Evolutionary conservation across 2,329 filamentous ascomycete genomes (phyloP).

Genomic region (Scedosporium minutisporum): DNA sequence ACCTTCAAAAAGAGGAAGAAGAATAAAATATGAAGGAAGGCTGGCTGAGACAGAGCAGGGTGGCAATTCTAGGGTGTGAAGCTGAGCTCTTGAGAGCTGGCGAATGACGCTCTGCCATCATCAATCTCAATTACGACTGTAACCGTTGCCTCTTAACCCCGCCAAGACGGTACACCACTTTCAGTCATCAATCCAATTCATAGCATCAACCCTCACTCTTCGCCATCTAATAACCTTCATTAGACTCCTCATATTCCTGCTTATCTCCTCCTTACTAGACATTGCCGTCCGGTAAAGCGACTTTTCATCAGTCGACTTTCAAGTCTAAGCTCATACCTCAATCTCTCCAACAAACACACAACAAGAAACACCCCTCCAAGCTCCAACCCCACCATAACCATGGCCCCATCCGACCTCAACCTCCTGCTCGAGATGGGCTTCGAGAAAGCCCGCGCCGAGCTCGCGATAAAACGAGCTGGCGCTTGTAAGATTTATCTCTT

Average conservation of each 20-base stretch:
- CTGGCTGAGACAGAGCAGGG: no score
- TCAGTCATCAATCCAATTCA: no score
- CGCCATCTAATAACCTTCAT: no score
- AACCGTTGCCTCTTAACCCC: not conserved
- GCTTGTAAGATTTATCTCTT: slow-evolving; percentile 46
- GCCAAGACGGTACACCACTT: not conserved
- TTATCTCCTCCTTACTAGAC: no score
- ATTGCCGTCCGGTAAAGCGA: no score
- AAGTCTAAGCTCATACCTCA: not conserved
- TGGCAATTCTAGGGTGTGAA: no score
- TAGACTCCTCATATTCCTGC: no score
- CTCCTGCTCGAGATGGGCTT: slow-evolving; percentile 67
- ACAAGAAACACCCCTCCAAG: slow-evolving; percentile 3
- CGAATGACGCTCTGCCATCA: not conserved
- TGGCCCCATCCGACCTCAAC: slow-evolving; percentile 51
- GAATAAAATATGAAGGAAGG: no score
- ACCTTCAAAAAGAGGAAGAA: no score
- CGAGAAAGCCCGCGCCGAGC: slow-evolving; percentile 67
- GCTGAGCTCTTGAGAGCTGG: no score
- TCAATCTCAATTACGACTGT: not conserved
- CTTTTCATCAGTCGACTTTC: no score
- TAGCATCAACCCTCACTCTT: no score
- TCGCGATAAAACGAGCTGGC: slow-evolving; percentile 77
- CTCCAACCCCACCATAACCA: slow-evolving; percentile 23
- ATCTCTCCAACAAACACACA: slow-evolving; percentile 8